These are phyloP conservation scores for Solanum chiquidenum DNA, from an alignment of 257 asterid genomes.

Conservation along the genomic window DNA sequence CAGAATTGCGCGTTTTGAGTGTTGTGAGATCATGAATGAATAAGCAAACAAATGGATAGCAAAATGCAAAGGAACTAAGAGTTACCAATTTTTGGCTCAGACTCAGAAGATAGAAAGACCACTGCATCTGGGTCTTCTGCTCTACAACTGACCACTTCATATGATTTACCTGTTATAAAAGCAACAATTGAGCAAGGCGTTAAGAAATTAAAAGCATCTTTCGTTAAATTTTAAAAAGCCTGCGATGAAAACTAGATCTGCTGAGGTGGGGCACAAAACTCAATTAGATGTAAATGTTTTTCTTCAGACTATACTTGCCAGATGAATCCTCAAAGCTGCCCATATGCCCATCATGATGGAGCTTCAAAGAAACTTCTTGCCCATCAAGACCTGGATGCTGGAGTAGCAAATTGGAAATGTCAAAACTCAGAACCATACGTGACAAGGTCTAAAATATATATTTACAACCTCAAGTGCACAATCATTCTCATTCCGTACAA, in stretches of 20 bases:
- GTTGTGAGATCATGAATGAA: neutral
- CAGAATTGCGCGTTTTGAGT: neutral
- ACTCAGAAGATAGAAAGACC: conserved; percentile 39
- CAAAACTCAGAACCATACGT: neutral
- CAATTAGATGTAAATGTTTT: neutral
- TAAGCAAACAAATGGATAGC: neutral
- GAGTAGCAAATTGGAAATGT: neutral
- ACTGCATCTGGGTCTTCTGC: conserved; percentile 35
- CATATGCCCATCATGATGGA: conserved; percentile 28
- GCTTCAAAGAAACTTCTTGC: conserved; percentile 31
- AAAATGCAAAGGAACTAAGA: neutral
- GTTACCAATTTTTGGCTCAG: conserved; percentile 52
- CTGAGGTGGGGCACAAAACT: neutral
- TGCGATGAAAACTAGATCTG: neutral
- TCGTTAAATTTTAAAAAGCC: neutral
- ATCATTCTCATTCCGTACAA: neutral
- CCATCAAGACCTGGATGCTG: conserved; percentile 53
- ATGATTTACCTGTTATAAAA: conserved; percentile 40
- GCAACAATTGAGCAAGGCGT: neutral
- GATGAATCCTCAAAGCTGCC: conserved; percentile 43
- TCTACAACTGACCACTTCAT: conserved; percentile 38
- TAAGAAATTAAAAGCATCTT: neutral
- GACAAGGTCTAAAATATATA: neutral
- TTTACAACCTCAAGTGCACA: neutral
- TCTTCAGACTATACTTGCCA: conserved; percentile 23